Conservation (phyloP, 202 grass and related monocot species). For the Brachypodium distachyon region DNA sequence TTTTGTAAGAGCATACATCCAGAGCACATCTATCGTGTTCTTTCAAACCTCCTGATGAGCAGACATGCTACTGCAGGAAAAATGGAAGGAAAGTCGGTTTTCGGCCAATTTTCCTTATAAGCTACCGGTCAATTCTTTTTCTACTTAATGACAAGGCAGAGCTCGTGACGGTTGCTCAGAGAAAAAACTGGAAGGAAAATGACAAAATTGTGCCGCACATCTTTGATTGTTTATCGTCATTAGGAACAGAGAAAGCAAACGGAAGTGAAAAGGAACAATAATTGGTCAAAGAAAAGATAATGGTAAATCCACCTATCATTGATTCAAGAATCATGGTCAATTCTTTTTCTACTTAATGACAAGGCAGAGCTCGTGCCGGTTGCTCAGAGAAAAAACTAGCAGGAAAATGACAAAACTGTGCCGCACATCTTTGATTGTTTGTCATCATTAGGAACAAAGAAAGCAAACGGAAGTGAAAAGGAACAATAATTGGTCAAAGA, state of each 20-base stretch:
- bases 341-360: too few relatives aligned
- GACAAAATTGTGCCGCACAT: not conserved
- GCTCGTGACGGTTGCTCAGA: too few relatives aligned
- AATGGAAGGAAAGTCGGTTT: too few relatives aligned
- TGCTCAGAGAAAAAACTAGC: too few relatives aligned
- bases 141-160: too few relatives aligned
- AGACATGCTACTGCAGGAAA: not conserved
- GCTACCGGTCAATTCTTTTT: too few relatives aligned
- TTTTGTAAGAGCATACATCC: not conserved
- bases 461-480: not conserved
- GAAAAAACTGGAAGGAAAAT: too few relatives aligned
- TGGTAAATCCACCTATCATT: constrained; percentile 24
- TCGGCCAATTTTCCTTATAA: too few relatives aligned
- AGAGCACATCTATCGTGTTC: not conserved
- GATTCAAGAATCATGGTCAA: too few relatives aligned
- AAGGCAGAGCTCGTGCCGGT: too few relatives aligned
- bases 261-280: not conserved
- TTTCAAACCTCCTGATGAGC: not conserved
- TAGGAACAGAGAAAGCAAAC: not conserved
- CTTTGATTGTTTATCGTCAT: not conserved
- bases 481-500: not conserved
- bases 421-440: not conserved
- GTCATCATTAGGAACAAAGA: not conserved
- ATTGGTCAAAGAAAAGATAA: not conserved
- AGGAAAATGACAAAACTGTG: not conserved